Base-by-base conservation (phyloP, 352 stramenopile genomes). In the Globisporangium yorkense region DNA sequence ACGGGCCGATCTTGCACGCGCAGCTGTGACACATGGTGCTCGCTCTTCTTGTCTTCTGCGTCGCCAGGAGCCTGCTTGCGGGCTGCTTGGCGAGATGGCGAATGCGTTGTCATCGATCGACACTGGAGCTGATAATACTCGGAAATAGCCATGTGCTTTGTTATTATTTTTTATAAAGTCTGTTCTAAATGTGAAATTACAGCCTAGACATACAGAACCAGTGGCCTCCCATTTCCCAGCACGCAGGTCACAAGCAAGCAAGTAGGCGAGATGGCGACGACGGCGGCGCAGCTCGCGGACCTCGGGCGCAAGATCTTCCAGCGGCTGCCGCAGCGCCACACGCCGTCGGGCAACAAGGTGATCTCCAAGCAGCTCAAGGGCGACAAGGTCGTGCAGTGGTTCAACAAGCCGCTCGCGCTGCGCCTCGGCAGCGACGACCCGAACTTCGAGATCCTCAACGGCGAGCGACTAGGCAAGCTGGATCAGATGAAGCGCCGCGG, bases 1-100 rank as follows among this genome's bases (percentile, higher is more conserved):
- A 98, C 44, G 96, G 96, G 20, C 87, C 89, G 73, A 98, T 98
- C 70, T 94, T 82, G 56, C 85, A 92, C 21, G 66, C 50, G 60
- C 85, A 94, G 51, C 71, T 67, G 69, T 94, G 84, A 64, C 84
- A 94, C 84, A 94, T 94, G 5, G 9, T 72, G 24, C 12, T 29
- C 33, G 27, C 2, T 43, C 12, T 43, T 18, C 12, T 16, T 5
- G 10, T 27, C 24, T 27, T 27, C 24, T 27, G 24, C 24, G 24
- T 27, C 24, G 24, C 24, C 24, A 27, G 24, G 24, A 27, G 24
- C 24, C 24, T 27, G 24, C 24, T 27, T 37, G 33, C 5, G 44
- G 6, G 18, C 5, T 49, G 18, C 13, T 29, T 29, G 18, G 18
- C 20, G 18, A 16, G 44, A 31, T 18, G 40, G 40, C n/a, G 40